Percentiles rank a stretch among this genome's conserved stretches.
Evolutionary conservation across 2,329 filamentous ascomycete genomes (phyloP).

Genomic region (Fusarium praegraminearum): DNA sequence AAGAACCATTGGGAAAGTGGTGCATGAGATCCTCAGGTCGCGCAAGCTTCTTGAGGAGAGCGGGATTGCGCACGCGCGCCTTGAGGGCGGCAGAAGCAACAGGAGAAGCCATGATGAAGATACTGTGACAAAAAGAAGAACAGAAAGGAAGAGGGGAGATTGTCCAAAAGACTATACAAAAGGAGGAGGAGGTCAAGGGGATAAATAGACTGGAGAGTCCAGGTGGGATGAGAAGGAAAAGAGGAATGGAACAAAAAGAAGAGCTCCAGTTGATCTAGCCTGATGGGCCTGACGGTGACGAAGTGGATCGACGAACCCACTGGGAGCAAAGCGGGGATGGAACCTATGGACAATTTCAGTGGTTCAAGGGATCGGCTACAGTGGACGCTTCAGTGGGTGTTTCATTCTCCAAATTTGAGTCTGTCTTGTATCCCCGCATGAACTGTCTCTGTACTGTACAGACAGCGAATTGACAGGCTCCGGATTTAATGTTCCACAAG

Average conservation of each 20-base stretch:
- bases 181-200: slow-evolving; percentile 10
- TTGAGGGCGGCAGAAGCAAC: slow-evolving; percentile 79
- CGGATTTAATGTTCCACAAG: slow-evolving; percentile 16
- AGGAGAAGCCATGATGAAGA: slow-evolving; percentile 59
- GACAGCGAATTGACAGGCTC: neutral
- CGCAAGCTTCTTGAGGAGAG: slow-evolving; percentile 83
- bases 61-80: slow-evolving; percentile 79
- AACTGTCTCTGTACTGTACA: neutral
- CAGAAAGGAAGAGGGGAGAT: slow-evolving; percentile 40
- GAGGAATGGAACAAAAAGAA: slow-evolving; percentile 25
- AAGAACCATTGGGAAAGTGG: slow-evolving; percentile 85
- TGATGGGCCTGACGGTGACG: slow-evolving; percentile 26
- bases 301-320: slow-evolving; percentile 39
- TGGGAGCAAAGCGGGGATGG: slow-evolving; percentile 22
- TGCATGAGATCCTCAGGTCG: slow-evolving; percentile 83
- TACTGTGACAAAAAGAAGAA: slow-evolving; percentile 22
- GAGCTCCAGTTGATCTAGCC: slow-evolving; percentile 38
- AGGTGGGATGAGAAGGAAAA: slow-evolving; percentile 16
- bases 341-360: slow-evolving; percentile 13
- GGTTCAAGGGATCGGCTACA: slow-evolving; percentile 22
- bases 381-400: slow-evolving; percentile 16
- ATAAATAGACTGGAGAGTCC: slow-evolving; percentile 27
- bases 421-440: slow-evolving; percentile 17
- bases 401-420: slow-evolving; percentile 35
- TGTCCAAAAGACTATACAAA: slow-evolving; percentile 16